These are phyloP conservation scores for Trametes coccinea DNA, from an alignment of 768 basidiomycete genomes.

Conservation along the genomic window DNA sequence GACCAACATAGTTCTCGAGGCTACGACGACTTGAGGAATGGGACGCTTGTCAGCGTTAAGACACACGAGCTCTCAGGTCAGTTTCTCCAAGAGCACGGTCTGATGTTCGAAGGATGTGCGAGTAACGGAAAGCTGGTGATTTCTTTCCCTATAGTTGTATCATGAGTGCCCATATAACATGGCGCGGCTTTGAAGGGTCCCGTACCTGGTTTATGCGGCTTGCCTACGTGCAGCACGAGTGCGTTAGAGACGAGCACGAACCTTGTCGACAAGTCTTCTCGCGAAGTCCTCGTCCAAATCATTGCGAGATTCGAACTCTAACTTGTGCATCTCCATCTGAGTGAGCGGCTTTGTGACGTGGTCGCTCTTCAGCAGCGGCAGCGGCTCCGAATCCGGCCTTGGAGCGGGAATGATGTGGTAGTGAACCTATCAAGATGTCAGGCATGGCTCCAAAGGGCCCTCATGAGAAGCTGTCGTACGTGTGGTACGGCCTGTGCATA, in stretches of 20 bases:
- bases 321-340: slow-evolving; percentile 55
- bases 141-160: too few species aligned
- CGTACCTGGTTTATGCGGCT: too few species aligned
- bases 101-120: too few species aligned
- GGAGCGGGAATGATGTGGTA: slow-evolving; percentile 80
- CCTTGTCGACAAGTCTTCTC: slow-evolving; percentile 41
- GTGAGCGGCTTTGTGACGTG: slow-evolving; percentile 37
- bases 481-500: slow-evolving; percentile 82
- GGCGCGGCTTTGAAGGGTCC: too few species aligned
- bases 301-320: slow-evolving; percentile 57
- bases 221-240: too few species aligned
- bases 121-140: too few species aligned
- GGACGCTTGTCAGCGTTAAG: too few species aligned
- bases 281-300: slow-evolving; percentile 66
- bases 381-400: slow-evolving; percentile 17
- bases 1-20: too few species aligned
- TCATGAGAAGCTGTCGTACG: slow-evolving; percentile 38
- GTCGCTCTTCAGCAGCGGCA: slow-evolving; percentile 9
- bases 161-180: too few species aligned
- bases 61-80: too few species aligned
- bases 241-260: slow-evolving; percentile 35
- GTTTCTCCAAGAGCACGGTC: too few species aligned
- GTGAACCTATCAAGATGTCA: slow-evolving; percentile 52
- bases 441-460: not conserved
- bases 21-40: too few species aligned